phyloP scores from a whole-genome alignment of 768 basidiomycete genomes.

The Multifurca ochricompacta region DNA sequence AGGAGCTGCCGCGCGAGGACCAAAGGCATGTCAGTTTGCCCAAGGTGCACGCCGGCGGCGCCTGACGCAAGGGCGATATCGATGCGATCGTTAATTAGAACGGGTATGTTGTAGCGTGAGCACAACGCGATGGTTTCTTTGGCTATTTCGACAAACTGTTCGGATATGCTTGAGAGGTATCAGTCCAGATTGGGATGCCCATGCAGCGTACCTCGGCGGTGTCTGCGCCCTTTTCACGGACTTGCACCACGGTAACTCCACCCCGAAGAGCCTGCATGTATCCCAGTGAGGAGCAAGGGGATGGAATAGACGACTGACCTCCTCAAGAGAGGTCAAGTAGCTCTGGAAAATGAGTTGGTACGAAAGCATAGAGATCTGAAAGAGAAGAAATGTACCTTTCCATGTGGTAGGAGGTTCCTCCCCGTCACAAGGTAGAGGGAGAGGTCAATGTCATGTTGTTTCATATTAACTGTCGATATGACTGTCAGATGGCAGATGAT shows the following conservation, averaged over 20 bases:
- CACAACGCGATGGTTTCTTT: slow-evolving; percentile 61
- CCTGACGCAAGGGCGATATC: slow-evolving; percentile 78
- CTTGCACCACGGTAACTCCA: slow-evolving; percentile 84
- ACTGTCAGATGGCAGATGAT: background rate
- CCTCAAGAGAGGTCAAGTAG: slow-evolving; percentile 13
- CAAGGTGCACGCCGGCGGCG: slow-evolving; percentile 79
- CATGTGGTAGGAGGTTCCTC: slow-evolving; percentile 63
- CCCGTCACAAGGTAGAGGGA: slow-evolving; percentile 87
- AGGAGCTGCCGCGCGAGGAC: slow-evolving; percentile 57
- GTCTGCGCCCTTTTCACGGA: slow-evolving; percentile 78
- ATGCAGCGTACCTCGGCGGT: slow-evolving; percentile 58
- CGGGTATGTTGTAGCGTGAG: slow-evolving; percentile 65
- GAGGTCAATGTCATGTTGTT: slow-evolving; percentile 43
- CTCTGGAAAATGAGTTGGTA: slow-evolving; percentile 1
- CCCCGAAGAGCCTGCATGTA: slow-evolving; percentile 61
- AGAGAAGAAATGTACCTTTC: slow-evolving; percentile 44
- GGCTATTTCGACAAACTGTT: slow-evolving; percentile 73
- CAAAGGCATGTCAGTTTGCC: slow-evolving; percentile 81
- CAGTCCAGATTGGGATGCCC: background rate
- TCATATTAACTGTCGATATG: background rate
- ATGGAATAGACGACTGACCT: background rate
- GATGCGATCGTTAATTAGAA: slow-evolving; percentile 83
- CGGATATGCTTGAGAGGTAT: background rate
- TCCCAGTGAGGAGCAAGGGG: background rate
- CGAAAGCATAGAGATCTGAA: background rate